These are phyloP conservation scores for Heritiera littoralis DNA, from an alignment of 345 rosid genomes.

Conservation along the genomic window DNA sequence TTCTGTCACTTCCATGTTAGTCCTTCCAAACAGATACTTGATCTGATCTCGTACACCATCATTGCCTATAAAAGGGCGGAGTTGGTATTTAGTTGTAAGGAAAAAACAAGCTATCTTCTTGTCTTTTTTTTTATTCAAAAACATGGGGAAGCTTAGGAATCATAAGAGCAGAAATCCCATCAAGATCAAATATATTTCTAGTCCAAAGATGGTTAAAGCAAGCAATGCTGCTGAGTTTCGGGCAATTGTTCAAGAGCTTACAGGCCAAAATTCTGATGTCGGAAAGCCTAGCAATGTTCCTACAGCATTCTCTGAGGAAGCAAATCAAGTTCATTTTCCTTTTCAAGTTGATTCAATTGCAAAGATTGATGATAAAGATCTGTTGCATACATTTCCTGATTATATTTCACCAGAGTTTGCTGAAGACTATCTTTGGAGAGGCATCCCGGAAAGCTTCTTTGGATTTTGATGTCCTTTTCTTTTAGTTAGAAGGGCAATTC, in stretches of 20 bases:
- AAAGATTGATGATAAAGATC: not conserved
- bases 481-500: too few species aligned
- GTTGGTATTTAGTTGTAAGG: not conserved
- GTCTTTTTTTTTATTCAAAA: not conserved
- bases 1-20: too few species aligned
- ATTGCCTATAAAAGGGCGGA: not conserved
- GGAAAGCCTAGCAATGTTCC: not conserved
- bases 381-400: not conserved
- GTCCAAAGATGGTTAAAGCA: constrained; percentile 6
- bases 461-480: constrained; percentile 6
- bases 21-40: too few species aligned
- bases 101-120: not conserved
- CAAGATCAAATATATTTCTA: constrained; percentile 8
- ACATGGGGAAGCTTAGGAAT: constrained; percentile 5
- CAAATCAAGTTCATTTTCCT: not conserved
- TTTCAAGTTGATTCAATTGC: not conserved
- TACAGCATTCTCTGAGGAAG: not conserved
- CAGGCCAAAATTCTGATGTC: not conserved
- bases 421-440: not conserved
- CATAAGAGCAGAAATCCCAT: not conserved
- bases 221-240: constrained; percentile 18
- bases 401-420: not conserved
- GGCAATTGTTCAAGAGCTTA: constrained; percentile 6
- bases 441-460: not conserved
- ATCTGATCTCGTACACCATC: not conserved